Percentiles rank a stretch among this genome's conserved stretches.
These are phyloP conservation scores for Thymus quinquecostatus DNA, from an alignment of 257 asterid species.

Conservation along the genomic window DNA sequence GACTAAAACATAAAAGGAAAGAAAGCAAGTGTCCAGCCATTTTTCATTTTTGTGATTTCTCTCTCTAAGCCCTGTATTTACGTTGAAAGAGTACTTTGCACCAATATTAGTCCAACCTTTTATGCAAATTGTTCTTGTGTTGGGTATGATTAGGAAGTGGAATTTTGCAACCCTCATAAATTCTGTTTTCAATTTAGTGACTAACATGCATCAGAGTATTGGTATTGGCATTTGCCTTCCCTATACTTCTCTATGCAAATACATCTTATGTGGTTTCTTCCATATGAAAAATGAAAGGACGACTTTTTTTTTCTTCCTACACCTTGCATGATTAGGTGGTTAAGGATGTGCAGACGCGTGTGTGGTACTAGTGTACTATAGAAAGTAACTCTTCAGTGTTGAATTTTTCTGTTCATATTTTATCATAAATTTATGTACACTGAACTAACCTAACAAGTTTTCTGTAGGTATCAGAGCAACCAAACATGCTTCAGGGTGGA, in stretches of 20 bases:
- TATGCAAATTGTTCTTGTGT: neutral
- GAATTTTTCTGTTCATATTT: conserved; percentile 13
- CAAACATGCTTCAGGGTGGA: conserved; percentile 98
- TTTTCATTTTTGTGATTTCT: neutral
- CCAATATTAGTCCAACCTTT: conserved; percentile 1
- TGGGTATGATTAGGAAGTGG: neutral
- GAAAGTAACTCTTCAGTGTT: conserved; percentile 1
- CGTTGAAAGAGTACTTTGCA: neutral
- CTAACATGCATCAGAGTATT: conserved; percentile 4
- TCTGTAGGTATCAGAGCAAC: conserved; percentile 93
- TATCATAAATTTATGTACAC: conserved; percentile 10
- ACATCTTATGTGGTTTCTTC: neutral
- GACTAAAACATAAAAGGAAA: conserved; percentile 10
- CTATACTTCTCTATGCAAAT: conserved; percentile 1
- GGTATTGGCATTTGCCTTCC: conserved; percentile 8
- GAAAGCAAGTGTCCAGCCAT: neutral
- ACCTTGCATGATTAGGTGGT: conserved; percentile 8
- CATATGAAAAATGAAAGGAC: neutral
- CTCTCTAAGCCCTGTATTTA: neutral
- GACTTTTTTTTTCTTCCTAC: conserved; percentile 6
- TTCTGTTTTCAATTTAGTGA: neutral
- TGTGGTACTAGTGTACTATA: neutral
- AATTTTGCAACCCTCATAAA: neutral
- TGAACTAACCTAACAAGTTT: conserved; percentile 33
- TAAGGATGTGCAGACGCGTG: neutral